Base-by-base conservation (phyloP, 2,329 filamentous ascomycete genomes). In the Aspergillus fumigatiaffinis region DNA sequence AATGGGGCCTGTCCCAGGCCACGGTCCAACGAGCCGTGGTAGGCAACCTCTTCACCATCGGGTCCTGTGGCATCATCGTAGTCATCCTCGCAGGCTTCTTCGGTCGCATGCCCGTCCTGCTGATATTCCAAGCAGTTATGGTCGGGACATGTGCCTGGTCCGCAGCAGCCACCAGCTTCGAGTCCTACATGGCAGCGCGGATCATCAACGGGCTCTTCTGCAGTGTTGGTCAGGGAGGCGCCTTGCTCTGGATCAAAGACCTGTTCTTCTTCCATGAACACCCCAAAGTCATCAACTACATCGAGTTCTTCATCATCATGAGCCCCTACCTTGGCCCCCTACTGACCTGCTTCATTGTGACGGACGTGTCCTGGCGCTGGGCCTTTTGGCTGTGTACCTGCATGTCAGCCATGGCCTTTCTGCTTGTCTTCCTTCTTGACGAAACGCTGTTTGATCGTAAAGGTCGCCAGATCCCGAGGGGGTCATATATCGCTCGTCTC, bases 251-350 rank as follows among this genome's bases (percentile, higher is more conserved):
- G 64, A 79, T 84, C 65, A 80, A 83, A 54, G 83, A 86, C 66
- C 76, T 84, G 56, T 86, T 84, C 73, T 85, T 83, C 72, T 83
- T 84, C 68, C 83, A 86, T 62, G 78, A 85, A 59, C 73, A 80
- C 38, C 67, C 73, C 3, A 57, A 67, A 9, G 66, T 68, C 47
- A 76, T 76, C 64, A 74, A 74, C 52, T 60, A 60, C 52, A 65
- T 74, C 44, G 74, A 73, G 79, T 69, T 67, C 10, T 68, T 68
- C n/a, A 72, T 76, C 56, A 70, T 77, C 52, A 51, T 74, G 29
- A 71, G 68, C 17, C 80, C 73, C 7, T 76, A 75, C 59, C 54
- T 75, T 23, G 73, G 73, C 2, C 73, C 73, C 9, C 60, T 73
- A 48, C 63, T 75, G 74, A 53, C 83, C 4, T 78, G 79, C 9